Evolutionary conservation across 768 basidiomycete genomes (phyloP), one percentile per base, ranked within the genome.

Genomic region (Serendipita sp.): DNA sequence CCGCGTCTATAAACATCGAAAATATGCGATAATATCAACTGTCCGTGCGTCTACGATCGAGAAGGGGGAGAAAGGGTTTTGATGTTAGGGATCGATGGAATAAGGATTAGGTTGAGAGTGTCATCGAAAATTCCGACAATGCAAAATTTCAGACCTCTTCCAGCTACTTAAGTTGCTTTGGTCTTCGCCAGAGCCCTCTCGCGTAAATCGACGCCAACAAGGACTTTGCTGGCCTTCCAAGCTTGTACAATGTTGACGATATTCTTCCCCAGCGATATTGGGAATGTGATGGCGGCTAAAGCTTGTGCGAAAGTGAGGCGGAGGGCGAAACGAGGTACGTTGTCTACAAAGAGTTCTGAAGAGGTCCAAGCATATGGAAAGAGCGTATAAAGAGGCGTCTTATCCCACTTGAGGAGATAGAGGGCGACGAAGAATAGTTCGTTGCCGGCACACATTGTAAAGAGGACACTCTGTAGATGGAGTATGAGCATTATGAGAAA

Each of bases 381-480:
- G 28, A 60, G 56, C 10, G 56, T 34, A 35, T 60, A 32, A 11
- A 60, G 56, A 5, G 78, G 73, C 3, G 69, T 71, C 3, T 66
- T 67, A 70, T 74, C 75, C 67, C 70, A 74, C 51, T 72, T 67
- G 66, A 73, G 72, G 8, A 78, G 73, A 73, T 80, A 80, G 58
- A 78, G 74, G 51, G 75, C 72, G 69, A 80, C 76, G 71, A 77
- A 80, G 74, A 78, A 80, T 64, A 76, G 72, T 70, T 80, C 78
- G 73, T 80, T 80, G 67, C 71, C 70, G 65, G 76, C 76, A 68
- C 78, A 80, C 70, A 78, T 76, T 66, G 76, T 63, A 74, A 80
- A 80, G 58, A 80, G 75, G 5, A 76, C 76, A 38, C 64, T 68
- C 75, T 78, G 13, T 41, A 68, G 2, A 23, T 23, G 23, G 23